phyloP scores from a whole-genome alignment of 495 filamentous ascomycete genomes.

The Cercophora samala region DNA sequence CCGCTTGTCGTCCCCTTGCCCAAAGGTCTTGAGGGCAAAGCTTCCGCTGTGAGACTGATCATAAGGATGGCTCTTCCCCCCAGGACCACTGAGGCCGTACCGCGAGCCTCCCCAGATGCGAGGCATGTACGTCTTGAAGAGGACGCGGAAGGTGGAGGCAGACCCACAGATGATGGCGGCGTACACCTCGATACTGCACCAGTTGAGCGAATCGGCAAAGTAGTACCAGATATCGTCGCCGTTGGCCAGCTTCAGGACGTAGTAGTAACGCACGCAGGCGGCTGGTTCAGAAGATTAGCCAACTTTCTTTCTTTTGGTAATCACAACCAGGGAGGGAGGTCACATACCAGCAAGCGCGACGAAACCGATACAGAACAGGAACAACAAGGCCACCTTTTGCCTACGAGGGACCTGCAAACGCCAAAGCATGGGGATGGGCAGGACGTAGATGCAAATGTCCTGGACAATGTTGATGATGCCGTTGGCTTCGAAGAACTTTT shows the following conservation, averaged over 20 bases:
- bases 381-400: slow-evolving; percentile 23
- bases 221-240: slow-evolving; percentile 22
- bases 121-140: slow-evolving; percentile 9
- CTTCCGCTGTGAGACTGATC: slow-evolving; percentile 6
- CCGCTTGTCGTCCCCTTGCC: background rate
- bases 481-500: slow-evolving; percentile 21
- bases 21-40: slow-evolving; percentile 7
- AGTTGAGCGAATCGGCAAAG: slow-evolving; percentile 15
- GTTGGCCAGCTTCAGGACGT: slow-evolving; percentile 14
- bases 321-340: background rate
- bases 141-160: slow-evolving; percentile 11
- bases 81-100: background rate
- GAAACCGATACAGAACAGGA: slow-evolving; percentile 6
- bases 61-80: slow-evolving; percentile 2
- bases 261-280: slow-evolving; percentile 14
- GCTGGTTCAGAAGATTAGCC: slow-evolving; percentile 4
- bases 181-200: slow-evolving; percentile 11
- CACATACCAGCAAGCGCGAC: background rate
- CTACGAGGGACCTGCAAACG: slow-evolving; percentile 21
- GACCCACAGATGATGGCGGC: slow-evolving; percentile 10
- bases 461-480: slow-evolving; percentile 42
- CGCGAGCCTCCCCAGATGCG: slow-evolving; percentile 1
- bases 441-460: slow-evolving; percentile 35
- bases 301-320: background rate
- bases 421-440: slow-evolving; percentile 29